phyloP scores from a whole-genome alignment of 495 filamentous ascomycete species.

The Xylaria acuta region DNA sequence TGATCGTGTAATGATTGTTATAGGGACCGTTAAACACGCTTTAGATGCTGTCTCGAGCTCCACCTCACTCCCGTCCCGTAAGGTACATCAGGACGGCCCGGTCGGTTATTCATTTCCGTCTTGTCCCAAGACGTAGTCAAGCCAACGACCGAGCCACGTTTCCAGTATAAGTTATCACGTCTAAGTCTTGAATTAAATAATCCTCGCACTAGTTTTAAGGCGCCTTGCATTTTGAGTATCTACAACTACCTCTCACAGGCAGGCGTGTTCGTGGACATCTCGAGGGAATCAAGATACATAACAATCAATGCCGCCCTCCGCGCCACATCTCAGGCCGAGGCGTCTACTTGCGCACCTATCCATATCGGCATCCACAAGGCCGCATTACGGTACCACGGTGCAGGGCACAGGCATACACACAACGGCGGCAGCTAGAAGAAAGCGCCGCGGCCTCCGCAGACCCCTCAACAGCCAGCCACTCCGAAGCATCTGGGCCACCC shows the following conservation, averaged over 20 bases:
- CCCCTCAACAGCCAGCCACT: background rate
- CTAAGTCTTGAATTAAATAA: background rate
- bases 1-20: background rate
- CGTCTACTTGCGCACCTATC: background rate
- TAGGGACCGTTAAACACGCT: background rate
- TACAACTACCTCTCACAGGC: background rate
- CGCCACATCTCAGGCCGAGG: background rate
- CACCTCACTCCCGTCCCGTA: background rate
- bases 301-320: background rate
- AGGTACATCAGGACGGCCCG: background rate
- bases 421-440: background rate
- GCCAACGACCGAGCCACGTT: background rate
- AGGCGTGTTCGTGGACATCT: background rate
- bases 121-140: background rate
- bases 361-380: background rate
- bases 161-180: background rate
- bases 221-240: background rate
- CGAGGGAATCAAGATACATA: background rate
- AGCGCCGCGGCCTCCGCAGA: background rate
- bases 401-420: background rate
- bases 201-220: background rate
- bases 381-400: background rate
- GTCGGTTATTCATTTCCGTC: background rate
- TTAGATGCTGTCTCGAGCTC: background rate
- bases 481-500: background rate